Percentiles rank a stretch among this genome's conserved stretches.
phyloP scores from a whole-genome alignment of 2,329 filamentous ascomycete genomes.

The Cercospora sp. region DNA sequence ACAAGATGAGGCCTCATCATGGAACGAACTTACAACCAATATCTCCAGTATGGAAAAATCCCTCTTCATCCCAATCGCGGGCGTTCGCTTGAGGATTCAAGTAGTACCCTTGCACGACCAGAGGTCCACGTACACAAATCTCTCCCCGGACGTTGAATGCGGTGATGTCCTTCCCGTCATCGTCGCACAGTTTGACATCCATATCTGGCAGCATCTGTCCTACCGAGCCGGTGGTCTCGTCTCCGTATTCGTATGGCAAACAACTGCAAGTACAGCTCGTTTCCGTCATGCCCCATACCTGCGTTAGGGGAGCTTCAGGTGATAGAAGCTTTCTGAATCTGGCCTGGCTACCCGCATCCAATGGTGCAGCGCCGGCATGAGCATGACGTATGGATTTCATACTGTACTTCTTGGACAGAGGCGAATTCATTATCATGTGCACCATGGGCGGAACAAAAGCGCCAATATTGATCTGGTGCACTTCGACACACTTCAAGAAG shows the following conservation, averaged over 20 bases:
- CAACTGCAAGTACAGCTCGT: slow-evolving; percentile 34
- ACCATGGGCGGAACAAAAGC: slow-evolving; percentile 55
- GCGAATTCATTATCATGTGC: slow-evolving; percentile 52
- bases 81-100: slow-evolving; percentile 52
- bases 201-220: slow-evolving; percentile 46
- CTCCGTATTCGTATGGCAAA: neutral
- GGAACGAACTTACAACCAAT: slow-evolving; percentile 20
- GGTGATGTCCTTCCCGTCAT: slow-evolving; percentile 34
- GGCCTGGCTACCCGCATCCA: slow-evolving; percentile 51
- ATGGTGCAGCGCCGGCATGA: slow-evolving; percentile 47
- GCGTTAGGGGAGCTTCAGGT: slow-evolving; percentile 45
- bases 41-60: slow-evolving; percentile 55
- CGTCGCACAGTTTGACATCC: slow-evolving; percentile 54
- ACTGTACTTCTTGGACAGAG: slow-evolving; percentile 46
- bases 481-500: slow-evolving; percentile 48
- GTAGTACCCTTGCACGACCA: slow-evolving; percentile 55
- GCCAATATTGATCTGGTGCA: slow-evolving; percentile 52
- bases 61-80: slow-evolving; percentile 47
- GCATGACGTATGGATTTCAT: slow-evolving; percentile 44
- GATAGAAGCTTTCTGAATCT: slow-evolving; percentile 45
- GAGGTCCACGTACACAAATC: slow-evolving; percentile 55
- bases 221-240: slow-evolving; percentile 40
- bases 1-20: neutral
- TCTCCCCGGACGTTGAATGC: slow-evolving; percentile 44
- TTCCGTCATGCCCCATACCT: slow-evolving; percentile 50